Percentiles rank a stretch among this genome's conserved stretches.
These are phyloP conservation scores for Dipodascus albidus DNA, from an alignment of 805 yeast species.

Conservation along the genomic window DNA sequence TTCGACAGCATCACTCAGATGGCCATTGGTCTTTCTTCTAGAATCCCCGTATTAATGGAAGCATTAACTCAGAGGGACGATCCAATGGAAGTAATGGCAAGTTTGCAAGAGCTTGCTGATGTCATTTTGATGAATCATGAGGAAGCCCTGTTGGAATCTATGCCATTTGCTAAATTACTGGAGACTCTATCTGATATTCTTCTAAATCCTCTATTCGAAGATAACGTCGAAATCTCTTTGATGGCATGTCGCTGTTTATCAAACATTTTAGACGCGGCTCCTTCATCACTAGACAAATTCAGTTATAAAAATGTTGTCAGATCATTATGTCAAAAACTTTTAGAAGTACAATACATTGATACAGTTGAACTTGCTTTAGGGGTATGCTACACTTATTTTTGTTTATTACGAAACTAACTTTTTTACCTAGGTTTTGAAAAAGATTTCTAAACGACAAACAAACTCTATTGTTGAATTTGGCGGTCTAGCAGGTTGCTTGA, in stretches of 20 bases:
- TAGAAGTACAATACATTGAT: conserved; percentile 76
- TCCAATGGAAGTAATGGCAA: conserved; percentile 21
- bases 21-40: conserved; percentile 21
- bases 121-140: conserved; percentile 24
- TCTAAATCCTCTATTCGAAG: conserved; percentile 43
- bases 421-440: conserved; percentile 28
- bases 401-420: conserved; percentile 37
- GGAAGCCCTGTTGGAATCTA: conserved; percentile 18
- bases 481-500: conserved; percentile 53
- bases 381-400: conserved; percentile 37
- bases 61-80: conserved; percentile 19
- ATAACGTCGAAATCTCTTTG: conserved; percentile 68
- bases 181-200: conserved; percentile 46
- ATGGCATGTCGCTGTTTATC: conserved; percentile 77
- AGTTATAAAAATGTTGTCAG: conserved; percentile 57
- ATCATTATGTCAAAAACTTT: conserved; percentile 49
- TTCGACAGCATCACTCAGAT: conserved; percentile 17
- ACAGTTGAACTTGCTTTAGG: conserved; percentile 85
- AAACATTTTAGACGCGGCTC: conserved; percentile 66
- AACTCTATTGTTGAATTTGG: conserved; percentile 35
- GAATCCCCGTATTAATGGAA: conserved; percentile 14
- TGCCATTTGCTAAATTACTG: conserved; percentile 51
- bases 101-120: conserved; percentile 25
- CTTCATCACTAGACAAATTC: conserved; percentile 49
- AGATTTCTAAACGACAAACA: conserved; percentile 25